Conservation (phyloP, 78 protist genomes). For the Speleostelium caveatum region DNA sequence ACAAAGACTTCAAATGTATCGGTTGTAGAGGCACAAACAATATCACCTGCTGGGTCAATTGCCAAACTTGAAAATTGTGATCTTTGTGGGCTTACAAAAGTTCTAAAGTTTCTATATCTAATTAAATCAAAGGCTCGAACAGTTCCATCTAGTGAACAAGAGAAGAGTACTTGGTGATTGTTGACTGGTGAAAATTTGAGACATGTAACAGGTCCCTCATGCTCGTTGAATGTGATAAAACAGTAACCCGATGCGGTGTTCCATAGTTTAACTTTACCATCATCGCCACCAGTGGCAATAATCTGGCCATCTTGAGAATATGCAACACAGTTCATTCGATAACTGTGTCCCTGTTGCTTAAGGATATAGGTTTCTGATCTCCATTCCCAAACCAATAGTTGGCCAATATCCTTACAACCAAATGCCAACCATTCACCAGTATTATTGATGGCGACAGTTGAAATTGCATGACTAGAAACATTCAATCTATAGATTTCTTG, state of each 20-base stretch:
- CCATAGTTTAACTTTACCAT: slow-evolving; percentile 94
- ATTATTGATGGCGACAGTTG: slow-evolving; percentile 80
- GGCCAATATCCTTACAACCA: slow-evolving; percentile 87
- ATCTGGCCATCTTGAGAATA: slow-evolving; percentile 92
- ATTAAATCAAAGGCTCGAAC: slow-evolving; percentile 94
- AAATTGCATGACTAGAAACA: slow-evolving; percentile 49
- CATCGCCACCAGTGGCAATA: slow-evolving; percentile 94
- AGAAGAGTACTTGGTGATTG: slow-evolving; percentile 83
- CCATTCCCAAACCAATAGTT: slow-evolving; percentile 98
- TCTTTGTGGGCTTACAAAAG: slow-evolving; percentile 76
- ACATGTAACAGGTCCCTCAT: slow-evolving; percentile 88
- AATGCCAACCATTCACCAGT: slow-evolving; percentile 97
- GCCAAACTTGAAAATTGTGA: slow-evolving; percentile 87
- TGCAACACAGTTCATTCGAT: slow-evolving; percentile 80
- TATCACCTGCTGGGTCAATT: slow-evolving; percentile 93
- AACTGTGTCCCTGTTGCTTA: slow-evolving; percentile 87
- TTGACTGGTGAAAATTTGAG: slow-evolving; percentile 76
- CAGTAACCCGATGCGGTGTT: slow-evolving; percentile 89
- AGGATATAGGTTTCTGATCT: slow-evolving; percentile 90
- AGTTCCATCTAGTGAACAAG: slow-evolving; percentile 93
- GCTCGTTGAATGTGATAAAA: slow-evolving; percentile 95
- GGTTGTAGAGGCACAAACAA: slow-evolving; percentile 91
- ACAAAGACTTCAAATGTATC: slow-evolving; percentile 88
- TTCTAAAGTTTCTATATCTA: slow-evolving; percentile 94
- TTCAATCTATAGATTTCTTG: slow-evolving; percentile 84